phyloP scores from a whole-genome alignment of 306 rosid species.

The Castanea mollissima region DNA sequence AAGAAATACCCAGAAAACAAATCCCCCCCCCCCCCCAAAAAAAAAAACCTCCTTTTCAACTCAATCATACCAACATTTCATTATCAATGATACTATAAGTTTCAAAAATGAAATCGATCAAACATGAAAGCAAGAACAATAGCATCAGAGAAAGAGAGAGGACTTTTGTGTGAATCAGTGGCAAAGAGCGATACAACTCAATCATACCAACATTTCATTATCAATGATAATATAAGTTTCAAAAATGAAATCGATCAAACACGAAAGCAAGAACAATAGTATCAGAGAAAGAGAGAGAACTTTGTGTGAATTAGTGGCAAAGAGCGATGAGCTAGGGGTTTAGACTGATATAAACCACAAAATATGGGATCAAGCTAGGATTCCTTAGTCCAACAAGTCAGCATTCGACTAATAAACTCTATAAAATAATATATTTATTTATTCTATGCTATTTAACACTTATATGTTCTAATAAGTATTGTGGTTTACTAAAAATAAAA shows the following conservation, averaged over 20 bases:
- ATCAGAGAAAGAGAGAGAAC: neutral
- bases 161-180: neutral
- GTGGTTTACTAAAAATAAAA: no score
- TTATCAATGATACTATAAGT: neutral
- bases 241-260: neutral
- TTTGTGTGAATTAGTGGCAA: neutral
- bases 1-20: no score
- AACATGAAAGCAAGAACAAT: neutral
- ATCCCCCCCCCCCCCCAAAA: neutral
- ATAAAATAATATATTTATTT: no score
- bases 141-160: neutral
- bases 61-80: neutral
- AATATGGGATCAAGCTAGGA: no score
- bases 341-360: neutral
- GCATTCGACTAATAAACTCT: no score
- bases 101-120: neutral
- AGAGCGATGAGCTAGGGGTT: neutral
- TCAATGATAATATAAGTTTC: neutral
- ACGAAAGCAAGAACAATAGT: neutral
- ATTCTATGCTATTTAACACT: no score
- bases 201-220: neutral
- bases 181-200: neutral
- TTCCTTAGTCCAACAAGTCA: no score
- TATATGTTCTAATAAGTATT: no score
- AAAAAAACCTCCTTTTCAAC: neutral